Conservation (phyloP, 805 yeast genomes). For the Starmerella bombi region DNA sequence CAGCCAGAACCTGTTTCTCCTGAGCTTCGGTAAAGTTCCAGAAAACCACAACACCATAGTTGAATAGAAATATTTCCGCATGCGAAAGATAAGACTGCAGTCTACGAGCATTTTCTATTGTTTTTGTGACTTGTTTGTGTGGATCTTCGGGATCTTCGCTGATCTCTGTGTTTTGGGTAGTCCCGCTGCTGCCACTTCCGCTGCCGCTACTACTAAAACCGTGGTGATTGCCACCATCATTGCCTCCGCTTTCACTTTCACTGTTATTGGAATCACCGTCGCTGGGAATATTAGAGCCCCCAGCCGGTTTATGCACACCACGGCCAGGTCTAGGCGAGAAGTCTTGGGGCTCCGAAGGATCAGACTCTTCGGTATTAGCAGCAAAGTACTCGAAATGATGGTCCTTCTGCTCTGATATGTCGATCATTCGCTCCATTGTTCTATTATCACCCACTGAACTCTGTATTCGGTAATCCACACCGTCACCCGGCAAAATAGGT, state of each 20-base stretch:
- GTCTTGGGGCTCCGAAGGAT: constrained; percentile 87
- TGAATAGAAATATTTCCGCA: constrained; percentile 76
- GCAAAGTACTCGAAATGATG: constrained; percentile 86
- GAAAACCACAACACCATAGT: constrained; percentile 92
- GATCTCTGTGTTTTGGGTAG: background rate
- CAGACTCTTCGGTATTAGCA: constrained; percentile 42
- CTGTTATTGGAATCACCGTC: background rate
- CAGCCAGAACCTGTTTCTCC: constrained; percentile 88
- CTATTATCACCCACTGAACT: constrained; percentile 30
- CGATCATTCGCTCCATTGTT: constrained; percentile 64
- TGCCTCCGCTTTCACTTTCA: background rate
- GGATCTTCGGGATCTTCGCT: background rate
- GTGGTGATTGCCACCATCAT: background rate
- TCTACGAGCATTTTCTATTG: constrained; percentile 4
- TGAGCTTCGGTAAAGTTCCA: constrained; percentile 93
- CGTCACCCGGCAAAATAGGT: constrained; percentile 68
- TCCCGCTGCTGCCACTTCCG: background rate
- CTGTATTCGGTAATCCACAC: constrained; percentile 28
- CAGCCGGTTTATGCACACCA: background rate
- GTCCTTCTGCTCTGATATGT: constrained; percentile 71
- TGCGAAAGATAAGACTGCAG: constrained; percentile 35
- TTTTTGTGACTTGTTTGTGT: background rate
- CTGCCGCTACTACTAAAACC: background rate
- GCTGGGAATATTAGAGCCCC: background rate
- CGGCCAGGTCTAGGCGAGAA: constrained; percentile 37